phyloP scores from a whole-genome alignment of 179 eudicot genomes.

The Drosera spatulata region DNA sequence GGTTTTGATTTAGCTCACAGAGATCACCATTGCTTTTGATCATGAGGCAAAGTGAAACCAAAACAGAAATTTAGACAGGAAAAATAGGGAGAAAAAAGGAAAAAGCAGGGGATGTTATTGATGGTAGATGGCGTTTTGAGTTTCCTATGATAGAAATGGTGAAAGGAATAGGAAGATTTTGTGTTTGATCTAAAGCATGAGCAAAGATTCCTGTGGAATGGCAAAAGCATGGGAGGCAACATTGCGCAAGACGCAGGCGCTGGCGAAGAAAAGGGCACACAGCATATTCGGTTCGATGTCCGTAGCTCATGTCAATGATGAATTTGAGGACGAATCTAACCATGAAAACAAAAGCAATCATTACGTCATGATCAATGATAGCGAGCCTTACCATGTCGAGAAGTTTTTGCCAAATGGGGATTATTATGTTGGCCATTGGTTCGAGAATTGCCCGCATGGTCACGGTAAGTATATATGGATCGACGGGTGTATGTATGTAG shows the following conservation, averaged over 20 bases:
- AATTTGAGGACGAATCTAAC: conserved; percentile 11
- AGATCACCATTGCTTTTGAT: not conserved
- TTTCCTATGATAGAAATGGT: too few species aligned
- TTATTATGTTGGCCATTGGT: conserved; percentile 71
- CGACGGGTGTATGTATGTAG: conserved; percentile 92
- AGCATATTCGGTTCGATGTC: conserved; percentile 70
- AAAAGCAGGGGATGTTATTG: too few species aligned
- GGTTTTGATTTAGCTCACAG: not conserved
- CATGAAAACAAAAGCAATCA: conserved; percentile 8
- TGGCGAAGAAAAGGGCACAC: conserved; percentile 58
- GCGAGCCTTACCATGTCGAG: conserved; percentile 23
- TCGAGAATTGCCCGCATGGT: conserved; percentile 60
- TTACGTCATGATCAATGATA: conserved; percentile 1
- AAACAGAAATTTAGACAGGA: not conserved
- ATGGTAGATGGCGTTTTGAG: too few species aligned
- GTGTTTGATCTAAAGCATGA: conserved; percentile 5
- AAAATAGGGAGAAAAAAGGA: too few species aligned
- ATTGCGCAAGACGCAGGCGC: conserved; percentile 46
- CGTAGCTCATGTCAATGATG: conserved; percentile 62
- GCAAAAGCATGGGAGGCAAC: conserved; percentile 92
- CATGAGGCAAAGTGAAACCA: not conserved
- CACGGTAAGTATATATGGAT: conserved; percentile 79
- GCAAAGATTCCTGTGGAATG: conserved; percentile 27
- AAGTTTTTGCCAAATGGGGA: conserved; percentile 69
- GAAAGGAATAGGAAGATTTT: too few species aligned